Evolutionary conservation across 768 basidiomycete genomes (phyloP).

Genomic region (Coprinopsis strossmayeri): DNA sequence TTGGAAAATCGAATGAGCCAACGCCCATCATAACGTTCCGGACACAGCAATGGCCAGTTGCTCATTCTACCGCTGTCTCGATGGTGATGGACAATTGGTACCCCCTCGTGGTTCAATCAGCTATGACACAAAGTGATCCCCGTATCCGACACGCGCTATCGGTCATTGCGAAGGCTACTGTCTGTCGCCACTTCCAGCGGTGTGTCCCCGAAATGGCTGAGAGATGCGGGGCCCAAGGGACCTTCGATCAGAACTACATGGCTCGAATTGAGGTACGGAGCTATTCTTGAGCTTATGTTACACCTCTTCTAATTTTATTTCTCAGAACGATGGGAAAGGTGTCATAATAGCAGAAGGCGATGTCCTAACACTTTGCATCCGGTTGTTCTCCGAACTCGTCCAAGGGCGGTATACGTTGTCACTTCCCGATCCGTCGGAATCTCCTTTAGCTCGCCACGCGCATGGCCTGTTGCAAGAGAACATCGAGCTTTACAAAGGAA

Average conservation of each 20-base stretch:
- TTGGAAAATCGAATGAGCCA: slow-evolving; percentile 33
- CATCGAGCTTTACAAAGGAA: slow-evolving; percentile 25
- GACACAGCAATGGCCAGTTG: slow-evolving; percentile 58
- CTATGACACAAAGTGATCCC: slow-evolving; percentile 33
- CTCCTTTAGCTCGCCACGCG: slow-evolving; percentile 48
- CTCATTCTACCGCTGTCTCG: slow-evolving; percentile 44
- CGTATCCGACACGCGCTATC: slow-evolving; percentile 51
- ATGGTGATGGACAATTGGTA: slow-evolving; percentile 47
- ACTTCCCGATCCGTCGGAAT: slow-evolving; percentile 42
- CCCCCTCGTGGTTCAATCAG: slow-evolving; percentile 27
- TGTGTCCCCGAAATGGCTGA: slow-evolving; percentile 50
- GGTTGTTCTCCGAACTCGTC: slow-evolving; percentile 54
- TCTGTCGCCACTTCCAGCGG: slow-evolving; percentile 47
- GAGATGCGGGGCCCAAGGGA: slow-evolving; percentile 60
- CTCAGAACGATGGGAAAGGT: slow-evolving; percentile 45
- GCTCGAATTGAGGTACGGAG: slow-evolving; percentile 41
- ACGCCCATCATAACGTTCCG: slow-evolving; percentile 56
- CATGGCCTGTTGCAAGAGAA: slow-evolving; percentile 41
- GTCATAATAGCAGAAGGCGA: slow-evolving; percentile 55
- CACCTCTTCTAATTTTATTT: slow-evolving; percentile 12
- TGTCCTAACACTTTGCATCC: slow-evolving; percentile 44
- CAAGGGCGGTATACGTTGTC: slow-evolving; percentile 45
- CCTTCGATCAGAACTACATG: slow-evolving; percentile 59
- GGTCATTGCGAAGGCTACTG: slow-evolving; percentile 48
- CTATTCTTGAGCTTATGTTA: slow-evolving; percentile 2